Conservation (phyloP, 257 asterid genomes). For the Euphrasia confusa region DNA sequence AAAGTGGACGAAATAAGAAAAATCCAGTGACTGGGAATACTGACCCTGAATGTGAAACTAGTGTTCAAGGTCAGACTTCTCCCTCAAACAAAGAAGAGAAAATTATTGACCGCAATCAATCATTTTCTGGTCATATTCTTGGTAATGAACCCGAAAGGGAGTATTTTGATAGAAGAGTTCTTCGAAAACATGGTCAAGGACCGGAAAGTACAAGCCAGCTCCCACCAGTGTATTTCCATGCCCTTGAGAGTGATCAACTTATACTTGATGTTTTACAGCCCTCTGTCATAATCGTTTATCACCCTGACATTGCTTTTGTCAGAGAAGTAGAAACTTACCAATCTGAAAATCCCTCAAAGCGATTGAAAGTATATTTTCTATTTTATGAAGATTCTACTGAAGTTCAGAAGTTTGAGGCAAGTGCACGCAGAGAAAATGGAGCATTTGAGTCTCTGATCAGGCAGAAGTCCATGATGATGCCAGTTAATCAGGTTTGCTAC, state of each 20-base stretch:
- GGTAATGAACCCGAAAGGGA: constrained; percentile 33
- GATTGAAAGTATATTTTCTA: constrained; percentile 76
- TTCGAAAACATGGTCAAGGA: constrained; percentile 51
- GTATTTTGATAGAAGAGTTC: constrained; percentile 33
- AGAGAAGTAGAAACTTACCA: constrained; percentile 89
- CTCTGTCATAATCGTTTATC: constrained; percentile 77
- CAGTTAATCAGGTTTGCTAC: constrained; percentile 68
- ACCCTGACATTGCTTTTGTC: constrained; percentile 84
- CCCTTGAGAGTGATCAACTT: constrained; percentile 74
- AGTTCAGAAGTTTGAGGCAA: constrained; percentile 91
- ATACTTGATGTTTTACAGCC: constrained; percentile 82
- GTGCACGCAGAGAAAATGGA: constrained; percentile 81
- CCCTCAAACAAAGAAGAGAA: constrained; percentile 33
- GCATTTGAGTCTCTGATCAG: constrained; percentile 93
- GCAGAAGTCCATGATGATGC: constrained; percentile 94
- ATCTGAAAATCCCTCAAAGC: constrained; percentile 77
- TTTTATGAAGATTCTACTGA: constrained; percentile 93
- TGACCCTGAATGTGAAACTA: constrained; percentile 40
- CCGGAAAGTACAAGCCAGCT: constrained; percentile 36
- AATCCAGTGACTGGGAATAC: constrained; percentile 31
- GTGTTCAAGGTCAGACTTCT: constrained; percentile 31
- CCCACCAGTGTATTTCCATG: constrained; percentile 70
- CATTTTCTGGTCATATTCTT: constrained; percentile 30
- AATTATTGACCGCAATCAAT: constrained; percentile 21
- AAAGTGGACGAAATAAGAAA: constrained; percentile 44